Evolutionary conservation across 2,329 filamentous ascomycete species (phyloP).

Genomic region (Fusarium pseudograminearum): DNA sequence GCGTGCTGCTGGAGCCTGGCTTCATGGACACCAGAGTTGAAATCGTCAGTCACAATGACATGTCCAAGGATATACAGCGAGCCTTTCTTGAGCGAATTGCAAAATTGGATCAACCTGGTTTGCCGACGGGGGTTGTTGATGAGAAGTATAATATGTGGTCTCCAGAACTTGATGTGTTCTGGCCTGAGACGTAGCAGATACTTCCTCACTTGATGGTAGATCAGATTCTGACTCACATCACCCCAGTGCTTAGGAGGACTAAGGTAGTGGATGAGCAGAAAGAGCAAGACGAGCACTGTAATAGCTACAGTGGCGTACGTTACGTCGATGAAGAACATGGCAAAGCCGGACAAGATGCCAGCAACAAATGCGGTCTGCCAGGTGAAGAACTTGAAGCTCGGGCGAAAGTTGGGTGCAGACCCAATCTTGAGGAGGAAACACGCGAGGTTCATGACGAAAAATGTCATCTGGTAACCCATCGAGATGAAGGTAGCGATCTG

Average conservation of each 20-base stretch:
- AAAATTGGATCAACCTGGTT: slow-evolving; percentile 88
- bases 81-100: slow-evolving; percentile 91
- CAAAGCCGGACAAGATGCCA: slow-evolving; percentile 78
- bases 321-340: slow-evolving; percentile 92
- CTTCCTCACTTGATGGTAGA: slow-evolving; percentile 87
- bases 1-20: slow-evolving; percentile 82
- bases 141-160: slow-evolving; percentile 86
- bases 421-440: slow-evolving; percentile 89
- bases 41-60: slow-evolving; percentile 88
- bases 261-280: slow-evolving; percentile 86
- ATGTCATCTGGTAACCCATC: slow-evolving; percentile 94
- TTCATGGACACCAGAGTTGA: slow-evolving; percentile 81
- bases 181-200: slow-evolving; percentile 85
- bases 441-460: slow-evolving; percentile 87
- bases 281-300: slow-evolving; percentile 78
- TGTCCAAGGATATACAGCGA: slow-evolving; percentile 87
- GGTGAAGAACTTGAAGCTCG: slow-evolving; percentile 89
- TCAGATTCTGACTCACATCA: slow-evolving; percentile 88
- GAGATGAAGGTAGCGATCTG: slow-evolving; percentile 90
- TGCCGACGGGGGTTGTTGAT: slow-evolving; percentile 86
- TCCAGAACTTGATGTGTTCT: slow-evolving; percentile 94
- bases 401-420: slow-evolving; percentile 88
- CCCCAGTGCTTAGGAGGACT: slow-evolving; percentile 90
- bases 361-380: slow-evolving; percentile 84
- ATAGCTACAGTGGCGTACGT: slow-evolving; percentile 83